A percentile compares a stretch with the other conserved stretches of the same genome.
phyloP scores from a whole-genome alignment of 1,139 yeast species.

The Hyphopichia burtonii region DNA sequence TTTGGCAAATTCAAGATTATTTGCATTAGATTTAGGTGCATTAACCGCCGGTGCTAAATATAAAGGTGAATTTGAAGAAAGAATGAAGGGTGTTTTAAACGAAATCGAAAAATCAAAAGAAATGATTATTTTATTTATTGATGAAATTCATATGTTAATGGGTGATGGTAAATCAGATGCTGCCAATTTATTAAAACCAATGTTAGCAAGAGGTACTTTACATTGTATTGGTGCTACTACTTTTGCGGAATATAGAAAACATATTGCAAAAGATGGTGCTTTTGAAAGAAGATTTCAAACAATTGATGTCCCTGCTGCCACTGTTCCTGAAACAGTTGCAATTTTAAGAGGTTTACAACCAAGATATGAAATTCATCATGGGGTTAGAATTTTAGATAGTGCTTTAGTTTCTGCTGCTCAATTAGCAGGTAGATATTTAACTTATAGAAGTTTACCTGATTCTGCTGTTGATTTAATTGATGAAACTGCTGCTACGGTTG shows the following conservation, averaged over 20 bases:
- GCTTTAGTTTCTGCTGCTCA: conserved; percentile 96
- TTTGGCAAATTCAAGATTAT: conserved; percentile 74
- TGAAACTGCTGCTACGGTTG: conserved; percentile 96
- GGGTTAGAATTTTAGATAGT: conserved; percentile 92
- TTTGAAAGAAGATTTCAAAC: conserved; percentile 98
- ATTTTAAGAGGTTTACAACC: conserved; percentile 95
- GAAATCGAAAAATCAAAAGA: conserved; percentile 89
- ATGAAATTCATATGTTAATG: conserved; percentile 98
- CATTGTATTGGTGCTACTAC: conserved; percentile 99
- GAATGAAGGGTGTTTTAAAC: conserved; percentile 91
- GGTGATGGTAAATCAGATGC: conserved; percentile 96
- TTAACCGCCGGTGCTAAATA: conserved; percentile 98
- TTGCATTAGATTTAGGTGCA: conserved; percentile 91
- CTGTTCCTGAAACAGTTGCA: conserved; percentile 90
- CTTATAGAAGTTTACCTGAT: conserved; percentile 95
- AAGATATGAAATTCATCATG: conserved; percentile 96
- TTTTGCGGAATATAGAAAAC: conserved; percentile 87
- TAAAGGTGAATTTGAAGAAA: conserved; percentile 98
- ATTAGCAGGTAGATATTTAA: conserved; percentile 89
- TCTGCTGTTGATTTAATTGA: conserved; percentile 97
- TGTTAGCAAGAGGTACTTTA: conserved; percentile 92
- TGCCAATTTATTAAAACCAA: conserved; percentile 94
- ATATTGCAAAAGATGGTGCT: conserved; percentile 95
- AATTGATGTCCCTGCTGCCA: conserved; percentile 93
- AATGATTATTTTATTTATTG: conserved; percentile 85